Base-by-base conservation (phyloP, 2,329 filamentous ascomycete genomes). In the Raffaelea arxii region DNA sequence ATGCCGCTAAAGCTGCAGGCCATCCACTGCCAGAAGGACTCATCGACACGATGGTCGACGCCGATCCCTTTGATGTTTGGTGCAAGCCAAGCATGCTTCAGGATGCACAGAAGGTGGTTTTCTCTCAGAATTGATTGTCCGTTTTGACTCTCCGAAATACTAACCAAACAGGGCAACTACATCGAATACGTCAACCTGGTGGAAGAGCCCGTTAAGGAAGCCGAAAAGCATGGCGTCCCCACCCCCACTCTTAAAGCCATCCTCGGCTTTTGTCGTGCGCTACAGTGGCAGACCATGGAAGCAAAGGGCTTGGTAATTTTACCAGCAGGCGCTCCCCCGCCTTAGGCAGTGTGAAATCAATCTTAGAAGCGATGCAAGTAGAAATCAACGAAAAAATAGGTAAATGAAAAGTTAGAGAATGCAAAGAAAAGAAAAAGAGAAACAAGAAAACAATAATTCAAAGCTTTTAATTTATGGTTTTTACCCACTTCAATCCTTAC, bases 131-230 rank as follows among this genome's bases (percentile, higher is more conserved):
- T 77, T 73, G 60, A 67, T 24, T 66, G 69, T 51, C 73, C 76
- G 57, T 58, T 69, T 11, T 58, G 61, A n/a, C n/a, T n/a, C n/a
- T n/a, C n/a, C n/a, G n/a, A n/a, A n/a, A n/a, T n/a, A n/a, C n/a
- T n/a, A n/a, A n/a, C n/a, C n/a, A n/a, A 9, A 9, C 27, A 30
- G 27, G 65, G 72, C 14, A 77, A 75, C 53, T 72, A 67, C 43
- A 70, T 75, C 48, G 76, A 80, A 56, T 66, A 70, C 41, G 74
- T 78, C 55, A 75, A 71, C 49, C 65, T 78, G 25, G 57, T 78
- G 4, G 74, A 74, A 1, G 75, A 78, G 59, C 72, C 74, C 18
- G 49, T 79, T 40, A 59, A 69, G 3, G 75, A 74, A 52, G 75
- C 68, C 0, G 66, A 67, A 51, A 58, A 56, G 32, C 58, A 62